phyloP scores from a whole-genome alignment of 1,139 yeast species.

The Casaregolazyma lundiana region DNA sequence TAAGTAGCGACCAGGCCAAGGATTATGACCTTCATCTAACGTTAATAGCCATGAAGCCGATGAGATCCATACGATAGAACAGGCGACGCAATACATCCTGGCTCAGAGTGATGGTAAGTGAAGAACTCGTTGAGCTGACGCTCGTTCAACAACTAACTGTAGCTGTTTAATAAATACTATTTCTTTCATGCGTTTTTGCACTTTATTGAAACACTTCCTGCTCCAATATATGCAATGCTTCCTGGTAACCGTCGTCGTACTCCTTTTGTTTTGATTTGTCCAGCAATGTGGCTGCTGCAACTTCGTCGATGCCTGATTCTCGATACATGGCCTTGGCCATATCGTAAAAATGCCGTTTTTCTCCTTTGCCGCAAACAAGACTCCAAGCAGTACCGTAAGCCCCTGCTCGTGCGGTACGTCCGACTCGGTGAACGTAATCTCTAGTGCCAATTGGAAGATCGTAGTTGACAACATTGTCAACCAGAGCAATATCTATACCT shows the following conservation, averaged over 20 bases:
- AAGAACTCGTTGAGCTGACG: constrained; percentile 12
- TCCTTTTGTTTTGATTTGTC: constrained; percentile 14
- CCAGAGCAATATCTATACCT: constrained; percentile 77
- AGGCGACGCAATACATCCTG: constrained; percentile 73
- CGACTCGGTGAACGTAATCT: constrained; percentile 93
- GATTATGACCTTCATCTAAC: neutral
- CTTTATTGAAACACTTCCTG: constrained; percentile 33
- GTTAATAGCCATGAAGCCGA: constrained; percentile 64
- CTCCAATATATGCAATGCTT: constrained; percentile 42
- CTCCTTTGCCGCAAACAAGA: constrained; percentile 70
- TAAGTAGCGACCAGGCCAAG: constrained; percentile 16
- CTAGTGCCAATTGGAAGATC: constrained; percentile 85
- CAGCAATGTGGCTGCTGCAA: constrained; percentile 14
- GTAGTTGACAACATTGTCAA: constrained; percentile 77
- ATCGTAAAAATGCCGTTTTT: constrained; percentile 56
- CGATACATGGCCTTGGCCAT: constrained; percentile 30
- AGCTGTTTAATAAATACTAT: neutral
- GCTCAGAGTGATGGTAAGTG: constrained; percentile 58
- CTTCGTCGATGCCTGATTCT: constrained; percentile 14
- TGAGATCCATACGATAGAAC: constrained; percentile 77
- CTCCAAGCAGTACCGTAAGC: constrained; percentile 69
- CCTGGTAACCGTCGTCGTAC: constrained; percentile 38
- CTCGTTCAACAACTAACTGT: constrained; percentile 8
- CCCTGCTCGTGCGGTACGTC: constrained; percentile 94
- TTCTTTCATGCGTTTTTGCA: neutral